These are phyloP conservation scores for Cladophialophora chaetospira DNA, from an alignment of 2,329 filamentous ascomycete genomes.

Conservation along the genomic window DNA sequence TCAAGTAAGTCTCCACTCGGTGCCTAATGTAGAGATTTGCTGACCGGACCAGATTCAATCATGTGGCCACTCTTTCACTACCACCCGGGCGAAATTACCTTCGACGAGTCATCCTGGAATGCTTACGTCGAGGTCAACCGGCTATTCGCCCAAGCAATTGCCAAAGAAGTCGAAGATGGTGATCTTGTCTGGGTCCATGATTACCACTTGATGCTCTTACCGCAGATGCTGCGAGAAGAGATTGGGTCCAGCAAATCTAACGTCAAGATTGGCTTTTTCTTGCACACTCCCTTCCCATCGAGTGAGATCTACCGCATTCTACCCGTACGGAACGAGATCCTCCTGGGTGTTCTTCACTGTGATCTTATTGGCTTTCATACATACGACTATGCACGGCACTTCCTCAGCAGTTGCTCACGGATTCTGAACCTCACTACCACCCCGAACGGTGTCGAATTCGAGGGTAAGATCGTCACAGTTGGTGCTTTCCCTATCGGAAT, in stretches of 20 bases:
- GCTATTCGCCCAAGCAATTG: slow-evolving; percentile 84
- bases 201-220: slow-evolving; percentile 96
- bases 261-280: slow-evolving; percentile 96
- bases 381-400: slow-evolving; percentile 98
- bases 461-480: slow-evolving; percentile 84
- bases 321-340: slow-evolving; percentile 84
- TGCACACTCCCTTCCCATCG: slow-evolving; percentile 95
- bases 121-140: slow-evolving; percentile 93
- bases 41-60: slow-evolving; percentile 72
- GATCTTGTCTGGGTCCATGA: slow-evolving; percentile 98
- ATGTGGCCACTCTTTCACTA: slow-evolving; percentile 99
- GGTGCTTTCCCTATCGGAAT: slow-evolving; percentile 98
- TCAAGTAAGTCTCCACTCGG: slow-evolving; percentile 66
- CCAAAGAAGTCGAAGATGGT: slow-evolving; percentile 84
- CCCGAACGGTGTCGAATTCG: slow-evolving; percentile 89
- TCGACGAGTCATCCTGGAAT: slow-evolving; percentile 91
- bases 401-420: slow-evolving; percentile 92
- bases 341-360: slow-evolving; percentile 86
- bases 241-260: slow-evolving; percentile 80
- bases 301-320: slow-evolving; percentile 96
- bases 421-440: slow-evolving; percentile 75
- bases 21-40: neutral
- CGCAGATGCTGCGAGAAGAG: slow-evolving; percentile 90
- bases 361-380: slow-evolving; percentile 98
- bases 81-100: slow-evolving; percentile 96